Evolutionary conservation across 2,329 filamentous ascomycete species (phyloP), one percentile per base, ranked within the genome.

Genomic region (Ambrosiella xylebori): DNA sequence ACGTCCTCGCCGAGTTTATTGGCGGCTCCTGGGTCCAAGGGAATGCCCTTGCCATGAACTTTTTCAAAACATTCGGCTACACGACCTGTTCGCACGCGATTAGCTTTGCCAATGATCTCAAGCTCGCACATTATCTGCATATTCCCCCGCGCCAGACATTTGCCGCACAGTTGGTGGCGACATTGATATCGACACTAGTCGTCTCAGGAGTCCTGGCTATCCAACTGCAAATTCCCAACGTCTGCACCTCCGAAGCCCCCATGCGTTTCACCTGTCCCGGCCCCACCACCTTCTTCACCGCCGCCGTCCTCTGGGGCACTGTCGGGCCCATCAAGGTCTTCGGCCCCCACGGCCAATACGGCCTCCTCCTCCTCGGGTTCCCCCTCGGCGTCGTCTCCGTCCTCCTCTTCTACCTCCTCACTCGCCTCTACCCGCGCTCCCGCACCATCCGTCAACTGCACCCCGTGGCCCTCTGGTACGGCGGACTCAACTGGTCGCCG

Each of bases 141-240:
- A 79, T 82, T 17, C 78, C 80, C 5, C 80, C 80, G 0, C 74
- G 76, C 9, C 73, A 80, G 36, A 77, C 79, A 2, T 83, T 82
- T 62, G 67, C 71, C 19, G 78, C 78, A 0, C 79, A 82, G 66
- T 77, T 82, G 64, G 68, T 76, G 8, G 77, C 78, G 38, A 82
- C 77, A 1, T 68, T 81, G 19, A 66, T 78, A 17, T 76, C 74
- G 52, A 77, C 73, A 1, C 68, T 79, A 51, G 71, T 78, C 47
- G 75, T 72, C 61, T 71, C 74, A 2, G 74, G 71, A 12, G 72
- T 78, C 1, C 65, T 74, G 55, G 72, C 73, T 61, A 75, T 74
- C 64, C 74, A 77, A 64, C 63, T 67, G 49, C 63, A 69, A 35
- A 65, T 74, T 11, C 56, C 65, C 1, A 64, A 65, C 6, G 66